Conservation (phyloP, 192 early-diverging fungal species). For the Coemansia nantahalensis region DNA sequence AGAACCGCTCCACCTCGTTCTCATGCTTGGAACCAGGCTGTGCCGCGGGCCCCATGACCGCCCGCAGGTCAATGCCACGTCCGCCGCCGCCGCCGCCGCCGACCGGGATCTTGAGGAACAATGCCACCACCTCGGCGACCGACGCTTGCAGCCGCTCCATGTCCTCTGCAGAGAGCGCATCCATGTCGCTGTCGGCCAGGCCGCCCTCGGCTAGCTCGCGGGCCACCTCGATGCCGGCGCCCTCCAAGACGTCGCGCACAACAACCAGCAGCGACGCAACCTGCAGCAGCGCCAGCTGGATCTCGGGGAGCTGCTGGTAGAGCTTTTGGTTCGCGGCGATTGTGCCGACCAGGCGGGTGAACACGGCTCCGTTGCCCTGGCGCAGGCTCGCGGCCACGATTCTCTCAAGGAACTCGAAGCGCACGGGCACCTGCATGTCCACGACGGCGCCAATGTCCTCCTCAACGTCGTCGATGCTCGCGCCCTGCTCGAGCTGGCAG, state of each 20-base stretch:
- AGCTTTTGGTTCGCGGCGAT: constrained; percentile 34
- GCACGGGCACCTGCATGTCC: constrained; percentile 17
- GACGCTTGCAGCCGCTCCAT: constrained; percentile 15
- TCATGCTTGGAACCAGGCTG: constrained; percentile 13
- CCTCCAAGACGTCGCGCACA: constrained; percentile 20
- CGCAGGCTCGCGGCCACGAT: constrained; percentile 18
- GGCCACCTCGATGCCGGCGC: constrained; percentile 12
- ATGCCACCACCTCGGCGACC: constrained; percentile 21
- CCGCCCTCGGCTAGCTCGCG: background rate
- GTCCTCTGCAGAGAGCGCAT: constrained; percentile 3
- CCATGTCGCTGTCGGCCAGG: background rate
- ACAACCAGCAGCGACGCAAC: constrained; percentile 28
- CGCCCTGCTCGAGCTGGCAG: constrained; percentile 14
- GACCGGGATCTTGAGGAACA: constrained; percentile 23
- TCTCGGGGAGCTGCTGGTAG: constrained; percentile 39
- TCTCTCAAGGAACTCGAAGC: constrained; percentile 45
- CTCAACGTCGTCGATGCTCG: background rate
- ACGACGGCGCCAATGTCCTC: constrained; percentile 21
- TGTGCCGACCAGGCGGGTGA: constrained; percentile 19
- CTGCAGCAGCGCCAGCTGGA: constrained; percentile 34
- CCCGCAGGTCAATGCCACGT: background rate
- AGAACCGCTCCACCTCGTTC: constrained; percentile 37
- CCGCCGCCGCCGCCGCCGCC: background rate
- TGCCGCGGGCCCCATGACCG: constrained; percentile 8
- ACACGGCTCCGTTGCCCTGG: constrained; percentile 15